These are phyloP conservation scores for Aspergillus ruber DNA, from an alignment of 2,329 filamentous ascomycete species.

Conservation along the genomic window DNA sequence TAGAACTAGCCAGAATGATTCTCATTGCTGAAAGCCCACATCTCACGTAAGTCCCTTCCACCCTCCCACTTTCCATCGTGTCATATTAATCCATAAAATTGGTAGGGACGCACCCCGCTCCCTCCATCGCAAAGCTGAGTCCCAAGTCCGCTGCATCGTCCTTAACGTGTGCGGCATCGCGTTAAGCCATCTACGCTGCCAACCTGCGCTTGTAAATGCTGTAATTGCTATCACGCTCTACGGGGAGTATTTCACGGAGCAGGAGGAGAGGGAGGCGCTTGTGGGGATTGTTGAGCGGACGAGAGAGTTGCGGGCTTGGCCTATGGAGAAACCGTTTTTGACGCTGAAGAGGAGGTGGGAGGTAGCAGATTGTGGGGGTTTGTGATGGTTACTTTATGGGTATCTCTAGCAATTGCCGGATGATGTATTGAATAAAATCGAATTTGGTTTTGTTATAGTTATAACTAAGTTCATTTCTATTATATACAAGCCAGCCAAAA, in stretches of 20 bases:
- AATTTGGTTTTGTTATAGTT: neutral
- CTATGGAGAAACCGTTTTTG: neutral
- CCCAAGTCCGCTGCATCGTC: conserved; percentile 14
- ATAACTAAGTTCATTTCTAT: neutral
- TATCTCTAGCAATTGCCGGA: too few relatives aligned
- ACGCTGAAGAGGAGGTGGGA: neutral
- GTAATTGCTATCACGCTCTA: conserved; percentile 14
- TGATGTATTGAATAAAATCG: neutral
- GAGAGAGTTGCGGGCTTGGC: neutral
- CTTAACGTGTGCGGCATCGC: conserved; percentile 16
- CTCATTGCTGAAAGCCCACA: conserved; percentile 14
- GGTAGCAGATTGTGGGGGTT: neutral
- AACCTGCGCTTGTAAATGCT: conserved; percentile 16
- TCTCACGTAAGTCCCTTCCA: conserved; percentile 6
- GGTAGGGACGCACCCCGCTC: conserved; percentile 6
- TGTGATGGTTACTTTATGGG: neutral
- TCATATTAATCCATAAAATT: neutral
- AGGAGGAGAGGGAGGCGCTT: conserved; percentile 12
- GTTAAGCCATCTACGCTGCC: conserved; percentile 6
- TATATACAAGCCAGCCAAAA: neutral
- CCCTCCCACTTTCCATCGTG: neutral
- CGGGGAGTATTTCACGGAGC: conserved; percentile 14
- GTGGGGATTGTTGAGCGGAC: conserved; percentile 10
- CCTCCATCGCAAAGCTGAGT: conserved; percentile 10
- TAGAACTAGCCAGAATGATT: conserved; percentile 16